Evolutionary conservation across 352 stramenopile species (phyloP).

Genomic region (Phytopythium montanum): DNA sequence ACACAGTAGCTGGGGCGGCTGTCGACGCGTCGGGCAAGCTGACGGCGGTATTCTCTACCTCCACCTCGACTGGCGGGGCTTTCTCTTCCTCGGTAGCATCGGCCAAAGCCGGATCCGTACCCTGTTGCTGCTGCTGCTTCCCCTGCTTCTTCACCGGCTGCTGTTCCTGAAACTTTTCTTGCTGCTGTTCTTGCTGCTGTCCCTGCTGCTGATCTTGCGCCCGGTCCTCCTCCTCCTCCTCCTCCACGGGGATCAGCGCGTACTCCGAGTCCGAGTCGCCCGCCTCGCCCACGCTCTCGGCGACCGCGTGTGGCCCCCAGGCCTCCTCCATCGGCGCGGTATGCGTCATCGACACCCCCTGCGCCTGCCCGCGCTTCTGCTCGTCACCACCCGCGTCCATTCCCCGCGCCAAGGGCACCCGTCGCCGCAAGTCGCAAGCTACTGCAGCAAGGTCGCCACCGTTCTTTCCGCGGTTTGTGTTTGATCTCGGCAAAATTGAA

Average conservation of each 20-base stretch:
- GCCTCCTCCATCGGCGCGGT: background rate
- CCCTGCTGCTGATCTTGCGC: background rate
- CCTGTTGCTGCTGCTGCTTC: background rate
- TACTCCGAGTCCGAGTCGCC: background rate
- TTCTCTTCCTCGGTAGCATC: background rate
- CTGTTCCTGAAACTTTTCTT: background rate
- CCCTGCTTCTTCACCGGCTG: background rate
- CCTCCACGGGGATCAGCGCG: background rate
- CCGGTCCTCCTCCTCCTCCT: background rate
- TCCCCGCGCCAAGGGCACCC: background rate
- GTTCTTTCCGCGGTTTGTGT: too few relatives aligned
- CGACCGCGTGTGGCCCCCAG: slow-evolving; percentile 2
- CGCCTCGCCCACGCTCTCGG: background rate
- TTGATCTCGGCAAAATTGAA: background rate
- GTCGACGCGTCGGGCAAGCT: background rate
- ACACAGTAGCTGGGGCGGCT: background rate
- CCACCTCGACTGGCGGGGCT: background rate
- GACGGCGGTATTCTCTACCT: background rate
- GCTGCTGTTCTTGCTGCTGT: background rate
- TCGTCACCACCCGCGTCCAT: background rate
- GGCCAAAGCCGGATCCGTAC: too few relatives aligned
- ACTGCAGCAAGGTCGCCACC: too few relatives aligned
- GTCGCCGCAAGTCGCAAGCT: background rate
- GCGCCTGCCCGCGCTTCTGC: background rate
- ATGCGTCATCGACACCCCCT: background rate